phyloP scores from a whole-genome alignment of 169 alveolate genomes.

The Fabrea salina region DNA sequence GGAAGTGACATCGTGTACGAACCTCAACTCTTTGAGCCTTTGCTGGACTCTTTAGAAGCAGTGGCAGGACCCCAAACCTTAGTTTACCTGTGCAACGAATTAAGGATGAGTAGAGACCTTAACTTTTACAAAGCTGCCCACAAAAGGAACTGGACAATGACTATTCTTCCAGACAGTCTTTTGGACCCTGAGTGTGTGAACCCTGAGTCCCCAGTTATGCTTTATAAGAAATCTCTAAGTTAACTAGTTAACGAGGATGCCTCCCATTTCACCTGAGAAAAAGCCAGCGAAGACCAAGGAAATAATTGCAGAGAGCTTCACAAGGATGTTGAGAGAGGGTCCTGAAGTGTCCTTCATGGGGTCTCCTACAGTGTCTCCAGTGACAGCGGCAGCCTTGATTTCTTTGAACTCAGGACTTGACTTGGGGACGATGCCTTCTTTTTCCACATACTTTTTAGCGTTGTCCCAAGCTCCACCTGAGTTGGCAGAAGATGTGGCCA shows the following conservation, averaged over 20 bases:
- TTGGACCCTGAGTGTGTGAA: background rate
- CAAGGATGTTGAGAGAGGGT: constrained; percentile 83
- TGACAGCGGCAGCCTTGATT: constrained; percentile 81
- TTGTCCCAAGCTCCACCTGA: constrained; percentile 93
- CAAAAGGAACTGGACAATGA: constrained; percentile 6
- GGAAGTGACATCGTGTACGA: constrained; percentile 34
- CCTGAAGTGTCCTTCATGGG: constrained; percentile 95
- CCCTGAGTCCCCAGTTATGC: constrained; percentile 24
- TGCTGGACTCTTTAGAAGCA: constrained; percentile 9
- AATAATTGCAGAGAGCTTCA: constrained; percentile 83
- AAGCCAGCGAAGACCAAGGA: constrained; percentile 81
- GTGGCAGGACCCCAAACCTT: background rate
- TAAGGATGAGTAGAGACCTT: constrained; percentile 14
- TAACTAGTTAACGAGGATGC: background rate
- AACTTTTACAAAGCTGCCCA: constrained; percentile 11
- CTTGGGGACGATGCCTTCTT: constrained; percentile 68
- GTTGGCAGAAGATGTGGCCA: constrained; percentile 85
- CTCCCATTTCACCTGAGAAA: constrained; percentile 42
- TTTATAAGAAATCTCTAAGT: too few species aligned
- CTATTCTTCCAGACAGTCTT: background rate
- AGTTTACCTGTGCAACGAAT: constrained; percentile 41
- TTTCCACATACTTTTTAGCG: constrained; percentile 85
- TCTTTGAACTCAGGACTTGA: constrained; percentile 67
- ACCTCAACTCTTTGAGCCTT: constrained; percentile 18
- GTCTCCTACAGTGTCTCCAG: constrained; percentile 94